Conservation (phyloP, 495 filamentous ascomycete genomes). For the Trichoderma gamsii region DNA sequence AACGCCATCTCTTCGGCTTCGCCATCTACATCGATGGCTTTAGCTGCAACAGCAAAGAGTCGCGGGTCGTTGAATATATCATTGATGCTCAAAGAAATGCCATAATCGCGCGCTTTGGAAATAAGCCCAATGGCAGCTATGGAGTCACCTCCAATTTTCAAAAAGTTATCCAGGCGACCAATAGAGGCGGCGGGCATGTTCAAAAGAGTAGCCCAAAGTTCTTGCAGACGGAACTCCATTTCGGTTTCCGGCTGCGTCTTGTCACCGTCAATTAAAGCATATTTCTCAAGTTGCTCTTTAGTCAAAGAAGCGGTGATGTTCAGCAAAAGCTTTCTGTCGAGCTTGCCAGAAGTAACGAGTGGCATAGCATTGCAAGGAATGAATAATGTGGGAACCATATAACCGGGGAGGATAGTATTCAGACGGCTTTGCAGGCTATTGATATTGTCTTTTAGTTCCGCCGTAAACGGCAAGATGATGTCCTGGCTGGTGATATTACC, state of each 20-base stretch:
- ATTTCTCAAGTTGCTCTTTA: constrained; percentile 2
- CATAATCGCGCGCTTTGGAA: neutral
- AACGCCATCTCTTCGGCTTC: neutral
- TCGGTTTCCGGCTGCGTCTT: constrained; percentile 6
- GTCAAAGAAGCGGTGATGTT: constrained; percentile 17
- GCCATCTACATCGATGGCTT: neutral
- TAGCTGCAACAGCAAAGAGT: constrained; percentile 7
- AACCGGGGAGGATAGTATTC: constrained; percentile 26
- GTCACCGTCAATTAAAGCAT: neutral
- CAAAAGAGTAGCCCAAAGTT: constrained; percentile 43
- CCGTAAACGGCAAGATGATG: constrained; percentile 34
- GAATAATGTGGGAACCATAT: constrained; percentile 55
- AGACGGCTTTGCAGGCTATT: constrained; percentile 33
- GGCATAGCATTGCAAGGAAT: constrained; percentile 38
- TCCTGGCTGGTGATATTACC: constrained; percentile 30
- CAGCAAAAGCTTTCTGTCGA: constrained; percentile 19
- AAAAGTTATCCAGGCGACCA: neutral
- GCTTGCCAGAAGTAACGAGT: constrained; percentile 18
- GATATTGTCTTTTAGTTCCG: constrained; percentile 28
- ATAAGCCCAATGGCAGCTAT: constrained; percentile 33
- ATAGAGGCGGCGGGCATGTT: constrained; percentile 32
- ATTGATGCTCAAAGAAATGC: neutral
- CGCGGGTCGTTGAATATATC: neutral
- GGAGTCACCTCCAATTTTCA: neutral
- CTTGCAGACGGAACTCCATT: constrained; percentile 27